Percentiles rank a stretch among this genome's conserved stretches.
Conservation (phyloP, 1,284 basidiomycete species). For the Cystobasidium slooffiae region DNA sequence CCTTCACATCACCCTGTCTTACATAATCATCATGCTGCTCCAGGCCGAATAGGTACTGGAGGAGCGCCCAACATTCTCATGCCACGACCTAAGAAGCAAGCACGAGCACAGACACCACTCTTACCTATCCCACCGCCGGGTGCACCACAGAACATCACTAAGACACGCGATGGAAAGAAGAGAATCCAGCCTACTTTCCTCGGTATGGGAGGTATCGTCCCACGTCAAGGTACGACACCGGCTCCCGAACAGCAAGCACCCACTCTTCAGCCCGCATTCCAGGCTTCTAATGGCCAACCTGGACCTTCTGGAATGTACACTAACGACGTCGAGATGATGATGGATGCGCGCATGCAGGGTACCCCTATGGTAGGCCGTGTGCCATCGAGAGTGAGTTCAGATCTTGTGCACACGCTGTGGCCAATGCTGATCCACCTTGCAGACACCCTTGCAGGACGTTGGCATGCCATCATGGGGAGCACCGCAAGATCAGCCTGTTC, state of each 20-base stretch:
- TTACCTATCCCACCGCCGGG: conserved; percentile 37
- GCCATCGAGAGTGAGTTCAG: conserved; percentile 9
- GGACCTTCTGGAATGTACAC: neutral
- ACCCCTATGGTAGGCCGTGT: neutral
- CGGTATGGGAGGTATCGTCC: conserved; percentile 42
- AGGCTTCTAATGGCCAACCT: conserved; percentile 2
- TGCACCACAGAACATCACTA: conserved; percentile 56
- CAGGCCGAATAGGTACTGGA: conserved; percentile 44
- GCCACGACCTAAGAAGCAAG: conserved; percentile 52
- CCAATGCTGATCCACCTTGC: neutral
- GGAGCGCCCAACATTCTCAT: conserved; percentile 53
- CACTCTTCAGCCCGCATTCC: conserved; percentile 8
- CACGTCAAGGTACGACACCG: conserved; percentile 17
- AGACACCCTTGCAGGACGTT: conserved; percentile 29
- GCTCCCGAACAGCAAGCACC: neutral
- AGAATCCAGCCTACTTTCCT: conserved; percentile 58
- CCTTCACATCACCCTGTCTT: conserved; percentile 10
- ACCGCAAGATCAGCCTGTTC: conserved; percentile 33
- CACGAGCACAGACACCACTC: conserved; percentile 36
- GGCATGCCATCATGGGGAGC: conserved; percentile 35
- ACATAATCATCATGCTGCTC: conserved; percentile 24
- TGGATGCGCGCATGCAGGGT: conserved; percentile 5
- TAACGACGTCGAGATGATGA: conserved; percentile 14
- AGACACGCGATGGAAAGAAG: conserved; percentile 57
- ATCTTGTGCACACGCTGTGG: conserved; percentile 1